These are phyloP conservation scores for Polyporus tsugae DNA, from an alignment of 1,284 basidiomycete species.

Conservation along the genomic window DNA sequence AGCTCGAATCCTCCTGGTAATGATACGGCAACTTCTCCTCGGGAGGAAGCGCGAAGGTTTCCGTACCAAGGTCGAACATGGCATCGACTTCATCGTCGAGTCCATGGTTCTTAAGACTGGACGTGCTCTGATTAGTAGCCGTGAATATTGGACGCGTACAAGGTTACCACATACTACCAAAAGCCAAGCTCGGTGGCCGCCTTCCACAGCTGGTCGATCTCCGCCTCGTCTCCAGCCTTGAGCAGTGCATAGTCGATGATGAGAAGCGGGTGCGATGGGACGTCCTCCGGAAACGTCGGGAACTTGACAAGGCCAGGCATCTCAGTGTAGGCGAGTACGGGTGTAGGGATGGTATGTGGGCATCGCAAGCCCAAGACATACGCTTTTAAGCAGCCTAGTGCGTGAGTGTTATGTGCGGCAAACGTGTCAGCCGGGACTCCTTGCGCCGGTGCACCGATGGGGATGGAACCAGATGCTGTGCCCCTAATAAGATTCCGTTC, in stretches of 20 bases:
- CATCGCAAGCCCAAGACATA: background rate
- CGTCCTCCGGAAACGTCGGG: constrained; percentile 43
- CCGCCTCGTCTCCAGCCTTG: constrained; percentile 33
- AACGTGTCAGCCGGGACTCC: background rate
- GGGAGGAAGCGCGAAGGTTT: constrained; percentile 42
- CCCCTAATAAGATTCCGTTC: background rate
- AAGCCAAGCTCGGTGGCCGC: constrained; percentile 42
- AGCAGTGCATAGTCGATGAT: constrained; percentile 44
- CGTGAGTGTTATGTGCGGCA: background rate
- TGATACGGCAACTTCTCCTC: constrained; percentile 46
- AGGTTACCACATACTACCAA: constrained; percentile 38
- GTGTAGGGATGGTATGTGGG: constrained; percentile 1
- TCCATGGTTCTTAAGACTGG: constrained; percentile 45
- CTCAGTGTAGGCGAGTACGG: constrained; percentile 19
- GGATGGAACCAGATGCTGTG: background rate
- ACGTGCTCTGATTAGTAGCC: background rate
- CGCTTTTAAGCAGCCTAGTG: background rate
- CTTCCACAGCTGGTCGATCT: constrained; percentile 40
- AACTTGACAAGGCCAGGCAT: constrained; percentile 22
- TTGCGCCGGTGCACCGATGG: background rate
- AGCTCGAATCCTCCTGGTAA: constrained; percentile 43
- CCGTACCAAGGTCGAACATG: constrained; percentile 46
- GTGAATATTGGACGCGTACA: constrained; percentile 8
- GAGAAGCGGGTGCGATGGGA: constrained; percentile 43
- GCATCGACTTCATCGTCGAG: constrained; percentile 41